Base-by-base conservation (phyloP, 805 yeast genomes). In the Candida adriatica region DNA sequence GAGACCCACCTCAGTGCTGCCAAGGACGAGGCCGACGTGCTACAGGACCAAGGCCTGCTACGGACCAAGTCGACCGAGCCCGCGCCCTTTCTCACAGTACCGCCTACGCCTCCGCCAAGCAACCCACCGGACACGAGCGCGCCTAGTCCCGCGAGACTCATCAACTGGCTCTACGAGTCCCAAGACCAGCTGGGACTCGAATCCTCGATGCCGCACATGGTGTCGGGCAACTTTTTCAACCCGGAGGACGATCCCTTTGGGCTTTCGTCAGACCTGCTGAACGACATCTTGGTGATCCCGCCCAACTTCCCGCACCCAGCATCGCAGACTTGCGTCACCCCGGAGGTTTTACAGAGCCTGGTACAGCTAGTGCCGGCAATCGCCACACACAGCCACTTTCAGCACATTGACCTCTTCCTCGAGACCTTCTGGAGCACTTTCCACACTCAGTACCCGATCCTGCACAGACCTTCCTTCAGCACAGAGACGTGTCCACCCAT, bases 401-500 rank as follows among this genome's bases (percentile, higher is more conserved):
- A 37, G 14, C 35, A 46, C 16, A 33, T 49, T n/a, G 44, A 42
- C n/a, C 38, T 45, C 11, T 51, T 48, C 28, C 27, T 51, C 26
- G 53, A 45, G 21, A 22, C 51, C 6, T 51, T 35, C 26, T 51
- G 56, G 56, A 45, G 35, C 9, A 37, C 44, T 24, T 51, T 51
- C 41, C 56, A 51, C 33, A 36, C 73, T 4, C 79, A 73, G 43
- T 63, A 61, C 38, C 73, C 73, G 8, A 56, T 69, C 16, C 35
- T 68, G 22, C 74, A 68, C 37, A 59, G 60, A 26, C 68, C 68
- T 62, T 51, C 84, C 68, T 52, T 67, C 71, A 60, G 64, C 28
- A 71, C 82, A 0, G 55, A 58, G 20, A 55, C 59, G 2, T 66
- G 73, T 8, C 72, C 71, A 6, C 74, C 76, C 1, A 59, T 75